Evolutionary conservation across 225 moss, liverwort and hornwort species (phyloP).

Genomic region (Marchantia paleacea): DNA sequence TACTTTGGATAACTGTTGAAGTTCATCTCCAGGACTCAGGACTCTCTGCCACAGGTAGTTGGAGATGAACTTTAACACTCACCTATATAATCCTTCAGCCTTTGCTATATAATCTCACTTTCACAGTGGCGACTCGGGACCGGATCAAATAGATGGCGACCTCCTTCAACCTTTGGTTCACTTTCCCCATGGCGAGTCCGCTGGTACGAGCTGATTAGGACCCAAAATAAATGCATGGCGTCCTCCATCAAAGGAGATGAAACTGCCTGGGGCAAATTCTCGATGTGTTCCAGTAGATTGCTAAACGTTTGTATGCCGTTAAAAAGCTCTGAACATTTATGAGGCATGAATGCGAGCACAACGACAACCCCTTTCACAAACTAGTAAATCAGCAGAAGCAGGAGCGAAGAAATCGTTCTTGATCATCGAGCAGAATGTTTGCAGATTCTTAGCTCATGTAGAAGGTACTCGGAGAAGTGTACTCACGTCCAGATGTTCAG

Average conservation of each 20-base stretch:
- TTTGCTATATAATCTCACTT: neutral
- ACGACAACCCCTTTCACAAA: neutral
- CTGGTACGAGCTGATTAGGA: too few relatives aligned
- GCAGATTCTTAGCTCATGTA: neutral
- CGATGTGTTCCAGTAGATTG: too few relatives aligned
- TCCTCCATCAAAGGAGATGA: neutral
- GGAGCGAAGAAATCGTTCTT: too few relatives aligned
- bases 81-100: neutral
- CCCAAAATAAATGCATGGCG: too few relatives aligned
- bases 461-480: neutral
- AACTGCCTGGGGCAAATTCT: too few relatives aligned
- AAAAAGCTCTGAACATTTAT: neutral
- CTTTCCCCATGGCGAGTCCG: too few relatives aligned
- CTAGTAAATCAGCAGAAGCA: neutral
- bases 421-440: too few relatives aligned
- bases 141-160: neutral
- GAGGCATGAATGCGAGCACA: neutral
- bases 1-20: too few relatives aligned
- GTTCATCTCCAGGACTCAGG: too few relatives aligned
- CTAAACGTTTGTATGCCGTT: neutral
- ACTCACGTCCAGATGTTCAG: conserved; percentile 97
- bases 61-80: neutral
- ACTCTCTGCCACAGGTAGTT: neutral
- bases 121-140: neutral
- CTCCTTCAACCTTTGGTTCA: neutral